phyloP scores from a whole-genome alignment of 805 yeast genomes.

The Candida ponderosae region DNA sequence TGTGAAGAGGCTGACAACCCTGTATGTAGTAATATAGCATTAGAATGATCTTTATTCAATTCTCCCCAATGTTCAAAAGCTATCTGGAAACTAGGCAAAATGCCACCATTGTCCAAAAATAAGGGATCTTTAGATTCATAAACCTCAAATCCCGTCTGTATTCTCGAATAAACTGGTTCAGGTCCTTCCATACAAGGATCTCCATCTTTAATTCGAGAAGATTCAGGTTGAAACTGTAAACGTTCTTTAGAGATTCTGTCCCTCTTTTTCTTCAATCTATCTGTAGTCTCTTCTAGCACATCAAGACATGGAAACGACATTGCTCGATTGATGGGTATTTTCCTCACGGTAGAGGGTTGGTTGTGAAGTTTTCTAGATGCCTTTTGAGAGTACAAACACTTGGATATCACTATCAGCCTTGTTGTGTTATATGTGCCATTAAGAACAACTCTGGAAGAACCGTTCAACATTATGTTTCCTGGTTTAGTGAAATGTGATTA shows the following conservation, averaged over 20 bases:
- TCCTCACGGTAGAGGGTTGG: neutral
- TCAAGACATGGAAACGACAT: neutral
- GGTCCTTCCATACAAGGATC: slow-evolving; percentile 48
- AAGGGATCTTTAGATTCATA: slow-evolving; percentile 51
- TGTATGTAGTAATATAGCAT: slow-evolving; percentile 78
- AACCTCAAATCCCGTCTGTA: slow-evolving; percentile 58
- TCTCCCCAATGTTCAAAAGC: slow-evolving; percentile 93
- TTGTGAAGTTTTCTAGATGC: neutral
- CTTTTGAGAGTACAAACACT: slow-evolving; percentile 1
- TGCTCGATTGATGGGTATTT: neutral
- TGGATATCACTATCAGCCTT: neutral
- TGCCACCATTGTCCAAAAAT: slow-evolving; percentile 76
- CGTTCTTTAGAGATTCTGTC: slow-evolving; percentile 1
- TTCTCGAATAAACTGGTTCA: slow-evolving; percentile 75
- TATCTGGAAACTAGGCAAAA: slow-evolving; percentile 63
- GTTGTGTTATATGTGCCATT: no score
- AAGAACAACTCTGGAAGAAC: no score
- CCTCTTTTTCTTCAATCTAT: slow-evolving; percentile 16
- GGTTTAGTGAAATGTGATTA: no score
- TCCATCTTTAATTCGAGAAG: no score
- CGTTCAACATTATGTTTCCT: no score
- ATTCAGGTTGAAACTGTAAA: neutral
- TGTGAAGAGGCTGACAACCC: slow-evolving; percentile 93
- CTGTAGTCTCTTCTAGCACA: neutral
- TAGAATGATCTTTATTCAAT: slow-evolving; percentile 53